Base-by-base conservation (phyloP, 768 basidiomycete species). In the Multifurca ochricompacta region DNA sequence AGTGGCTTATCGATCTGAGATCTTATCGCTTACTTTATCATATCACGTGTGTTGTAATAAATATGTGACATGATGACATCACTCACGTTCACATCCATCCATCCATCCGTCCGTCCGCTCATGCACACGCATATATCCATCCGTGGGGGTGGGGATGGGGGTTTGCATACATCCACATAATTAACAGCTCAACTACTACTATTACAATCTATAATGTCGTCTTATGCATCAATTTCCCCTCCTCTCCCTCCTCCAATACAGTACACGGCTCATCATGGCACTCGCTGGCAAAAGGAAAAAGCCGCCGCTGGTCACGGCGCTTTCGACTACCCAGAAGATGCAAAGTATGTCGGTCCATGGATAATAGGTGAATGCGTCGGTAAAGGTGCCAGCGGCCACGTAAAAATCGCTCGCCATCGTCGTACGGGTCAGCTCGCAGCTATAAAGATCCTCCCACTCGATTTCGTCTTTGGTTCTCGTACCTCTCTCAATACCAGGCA, bases 281-380 rank as follows among this genome's bases (percentile, higher is more conserved):
- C 88, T 58, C 87, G 88, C 67, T 91, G 88, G 89, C 83, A 81
- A 62, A 89, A 84, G 68, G 90, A 92, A 74, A 86, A 83, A 68
- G 89, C 85, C 48, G 85, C 87, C 53, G 87, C 90, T 41, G 85
- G 80, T 14, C 70, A 75, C 47, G 74, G 76, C 37, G 84, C 86
- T 21, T 91, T 90, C 64, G 90, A 92, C 62, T 78, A 83, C 35
- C 84, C 86, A 0, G 81, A 87, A 51, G 92, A 95, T 69, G 91
- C 92, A 10, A 87, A 82, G 66, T 76, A 73, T 56, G 85, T 96
- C 41, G 93, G 93, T 10, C 91, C 91, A 2, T 96, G 93, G 93
- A 77, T 91, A 61, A 80, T 96, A 7, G 93, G 93, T 53, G 88
- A 91, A 68, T 94, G 91, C 61, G 84, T 96, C 51, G 93, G 93